Evolutionary conservation across 805 yeast species (phyloP).

Genomic region (Teunomyces cretensis): DNA sequence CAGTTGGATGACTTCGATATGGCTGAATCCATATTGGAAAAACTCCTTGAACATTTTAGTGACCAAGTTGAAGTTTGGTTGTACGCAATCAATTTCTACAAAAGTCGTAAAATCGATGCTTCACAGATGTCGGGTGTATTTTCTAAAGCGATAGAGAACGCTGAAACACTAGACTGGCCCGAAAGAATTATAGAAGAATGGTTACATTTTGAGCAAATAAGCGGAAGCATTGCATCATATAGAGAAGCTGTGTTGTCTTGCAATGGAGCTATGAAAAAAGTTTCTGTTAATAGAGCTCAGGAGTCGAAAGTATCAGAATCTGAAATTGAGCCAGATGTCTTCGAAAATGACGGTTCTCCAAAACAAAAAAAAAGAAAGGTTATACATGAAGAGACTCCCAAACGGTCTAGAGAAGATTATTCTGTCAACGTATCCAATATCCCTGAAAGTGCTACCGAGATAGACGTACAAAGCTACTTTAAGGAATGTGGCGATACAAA

Average conservation of each 20-base stretch:
- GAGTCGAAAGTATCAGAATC: slow-evolving; percentile 5
- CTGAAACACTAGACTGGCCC: slow-evolving; percentile 46
- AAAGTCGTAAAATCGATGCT: slow-evolving; percentile 18
- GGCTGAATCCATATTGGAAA: slow-evolving; percentile 24
- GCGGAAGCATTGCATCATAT: slow-evolving; percentile 27
- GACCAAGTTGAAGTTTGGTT: slow-evolving; percentile 51
- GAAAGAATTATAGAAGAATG: slow-evolving; percentile 49
- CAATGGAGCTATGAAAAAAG: slow-evolving; percentile 3
- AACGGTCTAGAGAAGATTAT: slow-evolving; percentile 58
- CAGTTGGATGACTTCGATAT: slow-evolving; percentile 23
- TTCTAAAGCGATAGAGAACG: slow-evolving; percentile 26
- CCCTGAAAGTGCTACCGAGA: slow-evolving; percentile 39
- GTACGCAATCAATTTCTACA: slow-evolving; percentile 40
- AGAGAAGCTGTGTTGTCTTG: slow-evolving; percentile 15
- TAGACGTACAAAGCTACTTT: slow-evolving; percentile 45
- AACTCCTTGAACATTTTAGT: slow-evolving; percentile 23
- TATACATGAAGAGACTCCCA: background rate
- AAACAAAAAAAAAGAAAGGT: slow-evolving; percentile 3
- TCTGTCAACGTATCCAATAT: slow-evolving; percentile 56
- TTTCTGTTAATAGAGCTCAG: slow-evolving; percentile 15
- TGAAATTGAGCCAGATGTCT: background rate
- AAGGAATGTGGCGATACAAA: slow-evolving; percentile 59
- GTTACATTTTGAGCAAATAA: slow-evolving; percentile 32
- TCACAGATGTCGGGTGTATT: slow-evolving; percentile 26
- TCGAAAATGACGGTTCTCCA: background rate